Evolutionary conservation across 768 basidiomycete species (phyloP).

Genomic region (Suillus subalutaceus): DNA sequence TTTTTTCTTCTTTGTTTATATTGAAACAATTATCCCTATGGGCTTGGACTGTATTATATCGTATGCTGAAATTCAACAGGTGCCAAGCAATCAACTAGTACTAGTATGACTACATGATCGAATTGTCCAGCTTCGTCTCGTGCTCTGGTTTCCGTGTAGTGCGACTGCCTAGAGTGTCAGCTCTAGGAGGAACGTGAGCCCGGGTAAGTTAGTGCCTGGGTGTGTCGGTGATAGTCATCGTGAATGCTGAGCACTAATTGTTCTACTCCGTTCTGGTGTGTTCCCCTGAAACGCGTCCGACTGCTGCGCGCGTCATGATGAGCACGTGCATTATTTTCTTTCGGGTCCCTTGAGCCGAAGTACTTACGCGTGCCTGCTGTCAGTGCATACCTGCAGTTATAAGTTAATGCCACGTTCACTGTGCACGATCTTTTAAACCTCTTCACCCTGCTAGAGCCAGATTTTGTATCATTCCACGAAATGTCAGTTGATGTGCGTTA

Average conservation of each 20-base stretch:
- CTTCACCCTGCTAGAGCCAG: background rate
- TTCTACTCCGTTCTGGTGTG: too few relatives aligned
- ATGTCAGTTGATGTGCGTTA: conserved; percentile 21
- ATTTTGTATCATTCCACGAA: background rate
- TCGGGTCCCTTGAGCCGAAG: background rate
- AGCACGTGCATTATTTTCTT: background rate
- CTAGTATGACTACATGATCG: too few relatives aligned
- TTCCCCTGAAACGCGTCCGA: too few relatives aligned
- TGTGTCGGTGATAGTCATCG: too few relatives aligned
- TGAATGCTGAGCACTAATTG: too few relatives aligned
- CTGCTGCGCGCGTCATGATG: background rate
- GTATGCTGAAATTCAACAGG: background rate
- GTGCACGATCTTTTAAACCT: background rate
- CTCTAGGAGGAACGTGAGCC: too few relatives aligned
- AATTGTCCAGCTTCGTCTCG: too few relatives aligned
- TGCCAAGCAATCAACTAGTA: too few relatives aligned
- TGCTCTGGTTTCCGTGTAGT: too few relatives aligned
- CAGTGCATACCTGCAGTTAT: background rate
- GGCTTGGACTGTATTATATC: background rate
- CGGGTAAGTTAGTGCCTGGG: too few relatives aligned
- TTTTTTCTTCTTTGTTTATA: too few relatives aligned
- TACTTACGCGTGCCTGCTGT: background rate
- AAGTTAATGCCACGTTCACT: background rate
- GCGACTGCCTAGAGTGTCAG: too few relatives aligned
- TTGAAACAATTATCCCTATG: background rate